A percentile compares a stretch with the other conserved stretches of the same genome.
These are phyloP conservation scores for Athelia sp. DNA, from an alignment of 1,284 basidiomycete genomes.

Conservation along the genomic window DNA sequence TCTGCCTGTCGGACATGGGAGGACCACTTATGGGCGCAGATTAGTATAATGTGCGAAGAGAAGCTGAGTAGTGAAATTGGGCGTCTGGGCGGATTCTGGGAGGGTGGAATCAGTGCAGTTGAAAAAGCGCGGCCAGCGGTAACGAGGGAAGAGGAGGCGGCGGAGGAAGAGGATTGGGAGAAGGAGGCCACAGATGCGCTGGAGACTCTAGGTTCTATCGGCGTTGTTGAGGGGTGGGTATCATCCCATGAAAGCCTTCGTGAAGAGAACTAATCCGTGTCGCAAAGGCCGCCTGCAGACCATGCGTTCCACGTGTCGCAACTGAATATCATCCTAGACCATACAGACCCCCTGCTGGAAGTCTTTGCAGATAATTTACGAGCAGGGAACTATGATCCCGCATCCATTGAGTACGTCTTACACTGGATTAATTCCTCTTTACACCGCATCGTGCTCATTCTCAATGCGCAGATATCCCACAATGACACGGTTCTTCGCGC, in stretches of 20 bases:
- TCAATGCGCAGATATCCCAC: conserved; percentile 48
- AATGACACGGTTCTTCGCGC: conserved; percentile 89
- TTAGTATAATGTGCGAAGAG: conserved; percentile 83
- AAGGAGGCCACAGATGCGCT: conserved; percentile 49
- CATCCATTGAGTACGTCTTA: conserved; percentile 60
- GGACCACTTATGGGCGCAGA: conserved; percentile 91
- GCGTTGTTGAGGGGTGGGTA: conserved; percentile 57
- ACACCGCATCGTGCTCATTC: conserved; percentile 5
- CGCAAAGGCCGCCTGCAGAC: conserved; percentile 54
- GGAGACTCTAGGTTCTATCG: conserved; percentile 45
- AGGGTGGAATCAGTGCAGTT: conserved; percentile 39
- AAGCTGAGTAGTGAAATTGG: conserved; percentile 61
- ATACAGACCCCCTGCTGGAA: conserved; percentile 64
- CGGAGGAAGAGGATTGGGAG: conserved; percentile 57
- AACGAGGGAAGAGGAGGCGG: conserved; percentile 30
- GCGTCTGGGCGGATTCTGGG: conserved; percentile 61
- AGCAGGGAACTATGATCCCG: conserved; percentile 41
- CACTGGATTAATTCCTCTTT: neutral
- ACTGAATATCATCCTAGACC: conserved; percentile 78
- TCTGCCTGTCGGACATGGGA: conserved; percentile 88
- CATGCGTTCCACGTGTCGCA: conserved; percentile 88
- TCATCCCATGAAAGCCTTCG: neutral
- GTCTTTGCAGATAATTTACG: conserved; percentile 64
- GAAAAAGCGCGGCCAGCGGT: conserved; percentile 28
- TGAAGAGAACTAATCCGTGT: neutral